Evolutionary conservation across 2,329 filamentous ascomycete species (phyloP), one percentile per base, ranked within the genome.

Genomic region (Atkinsonella hypoxylon): DNA sequence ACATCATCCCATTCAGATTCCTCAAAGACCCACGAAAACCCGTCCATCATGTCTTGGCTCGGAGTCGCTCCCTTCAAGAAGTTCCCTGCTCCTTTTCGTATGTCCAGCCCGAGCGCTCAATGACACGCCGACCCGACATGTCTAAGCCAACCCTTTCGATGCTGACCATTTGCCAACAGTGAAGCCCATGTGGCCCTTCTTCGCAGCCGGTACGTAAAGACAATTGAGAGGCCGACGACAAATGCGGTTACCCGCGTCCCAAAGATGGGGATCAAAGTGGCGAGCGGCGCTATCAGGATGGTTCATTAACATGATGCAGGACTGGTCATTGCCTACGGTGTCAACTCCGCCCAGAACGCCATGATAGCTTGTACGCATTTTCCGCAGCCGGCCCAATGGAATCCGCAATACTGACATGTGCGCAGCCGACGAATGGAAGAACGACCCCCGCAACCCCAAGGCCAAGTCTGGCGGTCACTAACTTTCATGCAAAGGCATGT

Each of bases 101-200:
- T 65, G 86, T 83, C 66, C 69, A 74, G 71, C 62, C 55, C 56
- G 49, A 50, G 53, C 44, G 43, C 55, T 51, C 45, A 32, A 43
- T 48, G 38, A 34, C 63, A 53, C 55, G 62, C 34, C 34, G 34
- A 36, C 10, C 26, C 26, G 26, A 26, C 26, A 26, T 26, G 26
- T 26, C 26, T 26, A 8, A 41, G 18, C 63, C 64, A 55, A 12
- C 2, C 11, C 20, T 18, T 20, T 45, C 15, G n/a, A 48, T 49
- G 63, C 56, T 57, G 51, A 57, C 51, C 32, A 38, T 45, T 56
- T 36, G 18, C 53, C 43, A 65, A 69, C 67, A 97, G 91, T 88
- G 75, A 81, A 81, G 78, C 89, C 91, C 63, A 83, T 94, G 83
- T 82, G 81, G 70, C 91, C 91, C 62, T 97, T 97, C 82, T 93